Evolutionary conservation across 2,329 filamentous ascomycete species (phyloP).

Genomic region (Clarireedia paspali): DNA sequence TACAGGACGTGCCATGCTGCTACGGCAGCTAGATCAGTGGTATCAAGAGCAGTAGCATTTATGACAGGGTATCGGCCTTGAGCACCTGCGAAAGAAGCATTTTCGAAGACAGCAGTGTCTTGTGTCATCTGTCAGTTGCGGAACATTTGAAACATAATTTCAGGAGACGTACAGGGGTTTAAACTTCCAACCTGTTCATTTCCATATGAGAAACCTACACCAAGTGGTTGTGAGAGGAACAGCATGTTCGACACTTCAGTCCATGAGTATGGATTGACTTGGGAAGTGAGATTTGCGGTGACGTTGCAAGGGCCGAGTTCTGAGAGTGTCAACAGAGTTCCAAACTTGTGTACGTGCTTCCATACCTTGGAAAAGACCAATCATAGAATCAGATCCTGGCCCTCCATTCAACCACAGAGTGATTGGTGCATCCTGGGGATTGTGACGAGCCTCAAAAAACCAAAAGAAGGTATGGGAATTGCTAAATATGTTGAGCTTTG

Average conservation of each 20-base stretch:
- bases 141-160: not conserved
- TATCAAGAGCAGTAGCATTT: conserved; percentile 43
- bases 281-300: conserved; percentile 23
- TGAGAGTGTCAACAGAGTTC: conserved; percentile 1
- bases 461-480: conserved; percentile 38
- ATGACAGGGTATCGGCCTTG: conserved; percentile 21
- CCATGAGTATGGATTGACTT: conserved; percentile 53
- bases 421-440: conserved; percentile 38
- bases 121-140: not conserved
- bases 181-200: conserved; percentile 20
- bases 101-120: conserved; percentile 11
- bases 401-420: conserved; percentile 48
- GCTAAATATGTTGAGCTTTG: not conserved
- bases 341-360: not conserved
- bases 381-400: conserved; percentile 44
- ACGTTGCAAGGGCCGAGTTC: conserved; percentile 36
- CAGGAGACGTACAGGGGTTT: conserved; percentile 10
- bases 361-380: conserved; percentile 41
- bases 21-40: conserved; percentile 47
- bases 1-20: conserved; percentile 45
- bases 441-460: conserved; percentile 43
- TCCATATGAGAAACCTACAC: conserved; percentile 61
- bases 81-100: conserved; percentile 14
- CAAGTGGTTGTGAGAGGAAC: conserved; percentile 51
- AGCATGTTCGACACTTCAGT: conserved; percentile 47